Conservation (phyloP, 371 early-diverging fungal species). For the Lichtheimia ornata region DNA sequence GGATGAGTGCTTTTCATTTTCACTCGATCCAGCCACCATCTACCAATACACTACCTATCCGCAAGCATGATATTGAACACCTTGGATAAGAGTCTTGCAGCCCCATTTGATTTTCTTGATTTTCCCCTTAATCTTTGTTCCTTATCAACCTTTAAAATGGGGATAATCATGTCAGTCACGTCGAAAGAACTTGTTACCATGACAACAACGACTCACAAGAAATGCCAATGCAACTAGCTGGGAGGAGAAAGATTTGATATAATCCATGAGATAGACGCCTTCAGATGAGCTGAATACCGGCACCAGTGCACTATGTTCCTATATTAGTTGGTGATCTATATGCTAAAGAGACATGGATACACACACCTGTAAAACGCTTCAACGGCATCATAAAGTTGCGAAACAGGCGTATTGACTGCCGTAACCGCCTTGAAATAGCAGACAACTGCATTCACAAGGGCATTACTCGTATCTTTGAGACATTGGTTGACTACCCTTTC, state of each 20-base stretch:
- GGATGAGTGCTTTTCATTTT: background rate
- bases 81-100: constrained; percentile 21
- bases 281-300: constrained; percentile 22
- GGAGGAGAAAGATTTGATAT: constrained; percentile 15
- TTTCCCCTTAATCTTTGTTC: constrained; percentile 10
- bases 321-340: background rate
- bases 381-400: constrained; percentile 3
- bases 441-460: constrained; percentile 2
- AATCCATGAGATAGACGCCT: constrained; percentile 13
- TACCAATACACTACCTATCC: constrained; percentile 15
- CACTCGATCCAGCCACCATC: background rate
- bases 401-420: background rate
- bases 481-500: background rate
- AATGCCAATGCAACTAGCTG: constrained; percentile 20
- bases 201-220: constrained; percentile 2
- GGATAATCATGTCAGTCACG: background rate
- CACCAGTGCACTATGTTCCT: constrained; percentile 11
- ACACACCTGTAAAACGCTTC: constrained; percentile 10
- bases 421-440: constrained; percentile 2
- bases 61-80: constrained; percentile 30
- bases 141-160: constrained; percentile 13
- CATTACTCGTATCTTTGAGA: constrained; percentile 13
- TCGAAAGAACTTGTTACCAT: background rate
- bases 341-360: background rate
- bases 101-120: constrained; percentile 16